Percentiles rank a stretch among this genome's conserved stretches.
phyloP scores from a whole-genome alignment of 495 filamentous ascomycete species.

The Niebla homalea region DNA sequence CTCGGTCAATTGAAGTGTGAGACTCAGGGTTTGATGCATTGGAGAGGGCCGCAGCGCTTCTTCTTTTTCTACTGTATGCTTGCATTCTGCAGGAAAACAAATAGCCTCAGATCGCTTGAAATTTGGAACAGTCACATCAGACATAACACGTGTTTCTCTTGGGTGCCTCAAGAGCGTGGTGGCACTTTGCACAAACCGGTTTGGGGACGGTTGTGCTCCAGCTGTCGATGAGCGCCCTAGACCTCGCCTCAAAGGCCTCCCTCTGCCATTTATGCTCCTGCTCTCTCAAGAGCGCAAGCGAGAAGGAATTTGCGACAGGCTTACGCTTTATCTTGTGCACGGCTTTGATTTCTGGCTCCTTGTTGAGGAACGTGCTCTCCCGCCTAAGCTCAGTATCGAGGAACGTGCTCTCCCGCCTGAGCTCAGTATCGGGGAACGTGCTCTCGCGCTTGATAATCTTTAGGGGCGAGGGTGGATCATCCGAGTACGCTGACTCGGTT shows the following conservation, averaged over 20 bases:
- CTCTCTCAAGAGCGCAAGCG: not conserved
- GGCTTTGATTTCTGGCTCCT: not conserved
- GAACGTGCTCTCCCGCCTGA: not conserved
- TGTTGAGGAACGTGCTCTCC: no score
- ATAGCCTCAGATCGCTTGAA: no score
- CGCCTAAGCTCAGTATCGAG: no score
- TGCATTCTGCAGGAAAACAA: no score
- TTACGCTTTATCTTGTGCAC: not conserved
- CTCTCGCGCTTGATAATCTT: not conserved
- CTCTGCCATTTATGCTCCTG: not conserved
- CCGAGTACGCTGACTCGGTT: not conserved
- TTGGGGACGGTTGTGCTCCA: constrained; percentile 8
- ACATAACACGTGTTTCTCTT: constrained; percentile 3
- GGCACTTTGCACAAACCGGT: constrained; percentile 11
- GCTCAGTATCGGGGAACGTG: not conserved
- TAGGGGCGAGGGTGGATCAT: not conserved
- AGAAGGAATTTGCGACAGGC: not conserved
- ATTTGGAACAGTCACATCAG: no score
- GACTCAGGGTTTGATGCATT: no score
- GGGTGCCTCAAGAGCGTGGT: not conserved
- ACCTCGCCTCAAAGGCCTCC: constrained; percentile 2
- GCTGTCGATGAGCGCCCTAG: constrained; percentile 5
- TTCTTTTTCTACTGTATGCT: no score
- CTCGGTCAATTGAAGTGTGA: no score
- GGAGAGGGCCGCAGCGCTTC: no score